These are phyloP conservation scores for Paracoccidioides lutzii DNA, from an alignment of 2,329 filamentous ascomycete species.

Conservation along the genomic window DNA sequence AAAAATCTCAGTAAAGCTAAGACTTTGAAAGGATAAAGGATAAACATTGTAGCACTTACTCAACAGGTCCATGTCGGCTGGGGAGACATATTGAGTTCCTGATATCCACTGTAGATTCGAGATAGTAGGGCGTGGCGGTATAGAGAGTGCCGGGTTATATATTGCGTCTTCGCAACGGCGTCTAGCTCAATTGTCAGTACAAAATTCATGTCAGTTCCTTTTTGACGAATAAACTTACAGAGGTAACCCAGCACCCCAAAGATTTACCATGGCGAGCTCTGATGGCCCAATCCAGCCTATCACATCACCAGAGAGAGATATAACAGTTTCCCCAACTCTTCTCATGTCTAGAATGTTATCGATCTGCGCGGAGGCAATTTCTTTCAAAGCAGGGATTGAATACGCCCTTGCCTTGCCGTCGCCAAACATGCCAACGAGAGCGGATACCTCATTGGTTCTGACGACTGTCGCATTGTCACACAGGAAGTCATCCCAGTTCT, in stretches of 20 bases:
- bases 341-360: constrained; percentile 57
- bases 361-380: constrained; percentile 58
- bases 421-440: constrained; percentile 71
- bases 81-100: constrained; percentile 81
- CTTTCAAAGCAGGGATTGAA: constrained; percentile 76
- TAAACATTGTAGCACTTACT: constrained; percentile 31
- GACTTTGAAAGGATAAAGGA: neutral
- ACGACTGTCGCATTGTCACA: constrained; percentile 72
- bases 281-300: constrained; percentile 81
- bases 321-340: constrained; percentile 54
- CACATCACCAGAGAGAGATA: constrained; percentile 68
- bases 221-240: constrained; percentile 36
- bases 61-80: constrained; percentile 74
- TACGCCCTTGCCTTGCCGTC: constrained; percentile 70
- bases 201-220: too few relatives aligned
- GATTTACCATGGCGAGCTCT: constrained; percentile 68
- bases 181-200: constrained; percentile 21
- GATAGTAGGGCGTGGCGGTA: constrained; percentile 79
- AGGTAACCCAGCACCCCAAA: constrained; percentile 63
- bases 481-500: constrained; percentile 69
- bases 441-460: constrained; percentile 62
- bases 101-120: constrained; percentile 94
- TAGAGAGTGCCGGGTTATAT: constrained; percentile 59
- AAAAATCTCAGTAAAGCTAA: neutral
- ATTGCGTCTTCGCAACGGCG: constrained; percentile 54